These are phyloP conservation scores for Cercospora beticola DNA, from an alignment of 2,329 filamentous ascomycete species.

Conservation along the genomic window DNA sequence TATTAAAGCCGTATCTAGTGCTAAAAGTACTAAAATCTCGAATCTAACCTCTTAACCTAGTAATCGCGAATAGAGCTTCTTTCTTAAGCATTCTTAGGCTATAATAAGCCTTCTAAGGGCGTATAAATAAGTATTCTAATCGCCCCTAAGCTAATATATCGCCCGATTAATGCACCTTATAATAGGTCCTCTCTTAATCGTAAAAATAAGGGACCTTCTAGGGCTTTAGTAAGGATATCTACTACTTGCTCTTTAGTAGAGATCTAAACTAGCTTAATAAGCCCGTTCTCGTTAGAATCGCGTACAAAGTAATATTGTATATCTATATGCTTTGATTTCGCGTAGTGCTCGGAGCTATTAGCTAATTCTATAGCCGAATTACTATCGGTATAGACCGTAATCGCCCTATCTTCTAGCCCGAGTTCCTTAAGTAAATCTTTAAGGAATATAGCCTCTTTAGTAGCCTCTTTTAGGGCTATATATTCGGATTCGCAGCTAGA, in stretches of 20 bases:
- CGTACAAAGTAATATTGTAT: constrained; percentile 14
- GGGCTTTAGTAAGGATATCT: constrained; percentile 6
- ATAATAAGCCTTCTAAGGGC: not conserved
- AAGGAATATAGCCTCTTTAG: constrained; percentile 12
- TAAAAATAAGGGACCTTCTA: constrained; percentile 2
- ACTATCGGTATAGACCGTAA: constrained; percentile 3
- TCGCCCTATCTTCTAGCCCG: not conserved
- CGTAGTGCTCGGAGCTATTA: constrained; percentile 7
- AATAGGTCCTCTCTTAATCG: not conserved
- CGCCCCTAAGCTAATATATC: not conserved
- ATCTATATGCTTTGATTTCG: constrained; percentile 15
- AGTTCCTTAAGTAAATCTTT: constrained; percentile 14
- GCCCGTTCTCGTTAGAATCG: not conserved
- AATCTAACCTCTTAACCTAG: not conserved
- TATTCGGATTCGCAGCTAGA: constrained; percentile 12
- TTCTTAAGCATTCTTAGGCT: not conserved
- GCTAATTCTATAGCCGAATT: constrained; percentile 13
- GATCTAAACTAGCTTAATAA: not conserved
- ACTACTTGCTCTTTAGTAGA: not conserved
- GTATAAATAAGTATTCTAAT: not conserved
- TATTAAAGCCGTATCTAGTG: not conserved
- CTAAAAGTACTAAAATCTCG: not conserved
- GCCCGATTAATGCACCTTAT: not conserved
- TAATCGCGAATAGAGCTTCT: not conserved
- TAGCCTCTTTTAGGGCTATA: constrained; percentile 17